Base-by-base conservation (phyloP, 106 monocot species). In the Acorus gramineus region DNA sequence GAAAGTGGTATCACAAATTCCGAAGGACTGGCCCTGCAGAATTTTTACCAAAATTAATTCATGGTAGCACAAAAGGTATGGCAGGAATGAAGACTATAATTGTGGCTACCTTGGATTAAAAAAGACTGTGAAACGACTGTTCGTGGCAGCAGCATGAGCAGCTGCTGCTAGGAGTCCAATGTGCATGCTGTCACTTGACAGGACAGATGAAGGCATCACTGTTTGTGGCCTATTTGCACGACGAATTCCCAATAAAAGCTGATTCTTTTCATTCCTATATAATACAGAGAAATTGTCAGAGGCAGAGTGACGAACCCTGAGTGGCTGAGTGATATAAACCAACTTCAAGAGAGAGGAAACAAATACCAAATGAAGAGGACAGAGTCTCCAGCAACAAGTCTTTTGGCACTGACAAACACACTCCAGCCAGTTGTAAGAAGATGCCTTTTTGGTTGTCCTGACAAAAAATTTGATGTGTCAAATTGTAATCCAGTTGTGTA, bases 391-490 rank as follows among this genome's bases (percentile, higher is more conserved):
- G 95, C 95, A 57, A 90, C 78, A 65, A 95, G 95, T 74, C 84
- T 84, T 71, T 95, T 95, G 11, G 95, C 90, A 76, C 86, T 90
- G 66, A 95, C 87, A 70, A 95, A 95, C 2, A 95, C 87, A 72
- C 95, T 95, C 95, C 95, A 95, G 12, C 95, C 95, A 48, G 95
- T 95, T 42, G 95, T 95, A 7, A 95, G 84, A 69, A 95, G 95
- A 86, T 95, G 95, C 55, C 95, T 82, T 77, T 95, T 95, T 28
- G 95, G 95, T 72, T 95, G 95, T 42, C 95, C 95, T 95, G 79
- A 47, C 64, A 77, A 2, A 51, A 73, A 51, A 8, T 47, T 43
- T 14, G 13, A 55, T 55, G 55, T 10, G 13, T 55, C 13, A 11
- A 55, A 11, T 55, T 55, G 7, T 13, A 55, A 13, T 55, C 55